A percentile compares a stretch with the other conserved stretches of the same genome.
Evolutionary conservation across 768 basidiomycete species (phyloP).

Genomic region (Leccinum ochraceum): DNA sequence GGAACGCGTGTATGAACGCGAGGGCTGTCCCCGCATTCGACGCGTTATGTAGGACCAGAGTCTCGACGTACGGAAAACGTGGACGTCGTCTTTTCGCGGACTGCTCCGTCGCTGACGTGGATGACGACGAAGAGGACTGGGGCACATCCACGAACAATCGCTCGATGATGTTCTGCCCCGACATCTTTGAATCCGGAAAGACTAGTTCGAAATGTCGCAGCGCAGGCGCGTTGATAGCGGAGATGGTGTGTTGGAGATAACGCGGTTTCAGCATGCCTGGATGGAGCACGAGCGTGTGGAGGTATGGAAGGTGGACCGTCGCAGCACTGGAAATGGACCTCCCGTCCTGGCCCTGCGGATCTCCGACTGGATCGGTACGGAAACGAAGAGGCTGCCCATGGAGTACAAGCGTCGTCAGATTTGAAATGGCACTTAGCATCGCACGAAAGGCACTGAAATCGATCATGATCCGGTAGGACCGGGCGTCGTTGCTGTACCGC

Average conservation of each 20-base stretch:
- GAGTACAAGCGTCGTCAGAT: conserved; percentile 28
- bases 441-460: conserved; percentile 29
- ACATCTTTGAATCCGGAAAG: conserved; percentile 32
- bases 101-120: neutral
- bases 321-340: neutral
- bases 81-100: conserved; percentile 16
- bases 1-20: conserved; percentile 31
- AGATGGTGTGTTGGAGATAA: conserved; percentile 32
- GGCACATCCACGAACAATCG: conserved; percentile 23
- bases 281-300: conserved; percentile 33
- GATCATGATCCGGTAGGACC: conserved; percentile 31
- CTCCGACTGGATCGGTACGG: conserved; percentile 15
- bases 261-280: conserved; percentile 33
- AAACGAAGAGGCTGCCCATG: conserved; percentile 32
- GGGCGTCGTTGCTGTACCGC: conserved; percentile 28
- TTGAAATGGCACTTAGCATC: conserved; percentile 25
- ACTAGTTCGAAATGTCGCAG: conserved; percentile 35
- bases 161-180: conserved; percentile 29
- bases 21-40: conserved; percentile 26
- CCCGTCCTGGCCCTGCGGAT: conserved; percentile 10
- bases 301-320: conserved; percentile 25
- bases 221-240: conserved; percentile 29
- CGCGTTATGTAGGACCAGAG: conserved; percentile 27
- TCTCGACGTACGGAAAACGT: conserved; percentile 30
- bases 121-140: neutral